phyloP scores from a whole-genome alignment of 73 alveolate species.

The Tetrahymena thermophila region DNA sequence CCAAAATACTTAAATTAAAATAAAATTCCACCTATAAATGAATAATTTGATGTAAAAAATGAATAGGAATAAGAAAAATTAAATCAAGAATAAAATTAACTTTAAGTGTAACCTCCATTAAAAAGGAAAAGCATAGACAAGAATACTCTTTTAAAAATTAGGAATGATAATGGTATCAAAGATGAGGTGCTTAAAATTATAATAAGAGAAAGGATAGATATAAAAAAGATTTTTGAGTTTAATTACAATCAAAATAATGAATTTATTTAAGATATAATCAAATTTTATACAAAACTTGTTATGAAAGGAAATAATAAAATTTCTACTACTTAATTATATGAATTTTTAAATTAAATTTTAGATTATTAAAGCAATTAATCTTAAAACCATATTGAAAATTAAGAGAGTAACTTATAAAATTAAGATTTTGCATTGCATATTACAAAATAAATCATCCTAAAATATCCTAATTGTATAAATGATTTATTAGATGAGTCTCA shows the following conservation, averaged over 20 bases:
- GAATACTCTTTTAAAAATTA: neutral
- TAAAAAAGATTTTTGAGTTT: neutral
- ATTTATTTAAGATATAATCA: neutral
- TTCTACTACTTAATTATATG: neutral
- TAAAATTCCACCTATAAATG: neutral
- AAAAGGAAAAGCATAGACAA: neutral
- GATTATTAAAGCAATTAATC: neutral
- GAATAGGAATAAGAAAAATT: neutral
- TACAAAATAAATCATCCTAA: neutral
- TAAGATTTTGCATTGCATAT: neutral
- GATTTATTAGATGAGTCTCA: neutral
- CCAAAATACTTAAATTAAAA: neutral
- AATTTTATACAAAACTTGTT: neutral
- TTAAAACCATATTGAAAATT: neutral
- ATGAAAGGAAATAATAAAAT: neutral
- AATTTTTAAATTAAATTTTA: neutral
- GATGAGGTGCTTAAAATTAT: neutral
- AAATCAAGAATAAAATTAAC: neutral
- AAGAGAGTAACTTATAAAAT: neutral
- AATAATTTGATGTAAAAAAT: neutral
- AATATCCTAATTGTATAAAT: neutral
- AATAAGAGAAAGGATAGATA: neutral
- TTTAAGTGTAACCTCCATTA: neutral
- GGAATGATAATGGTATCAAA: neutral
- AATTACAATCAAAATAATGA: neutral